phyloP scores from a whole-genome alignment of 2,329 filamentous ascomycete genomes.

The Rugonectria rugulosa region DNA sequence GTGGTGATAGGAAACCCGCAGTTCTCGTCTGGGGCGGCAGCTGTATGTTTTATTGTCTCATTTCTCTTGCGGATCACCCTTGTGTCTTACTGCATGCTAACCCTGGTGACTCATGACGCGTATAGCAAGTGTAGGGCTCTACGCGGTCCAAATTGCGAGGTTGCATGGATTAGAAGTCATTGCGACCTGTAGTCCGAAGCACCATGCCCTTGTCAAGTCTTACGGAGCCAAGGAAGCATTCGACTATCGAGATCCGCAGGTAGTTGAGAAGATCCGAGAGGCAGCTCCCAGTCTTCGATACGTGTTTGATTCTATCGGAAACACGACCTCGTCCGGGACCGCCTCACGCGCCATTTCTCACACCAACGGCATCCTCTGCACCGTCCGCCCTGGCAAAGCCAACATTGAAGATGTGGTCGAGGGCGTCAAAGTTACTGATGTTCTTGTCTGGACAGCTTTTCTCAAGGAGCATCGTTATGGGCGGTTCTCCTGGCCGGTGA shows the following conservation, averaged over 20 bases:
- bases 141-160: constrained; percentile 43
- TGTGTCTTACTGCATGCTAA: too few relatives aligned
- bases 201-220: constrained; percentile 40
- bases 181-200: constrained; percentile 44
- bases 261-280: constrained; percentile 43
- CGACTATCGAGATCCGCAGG: constrained; percentile 49
- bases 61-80: too few relatives aligned
- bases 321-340: constrained; percentile 41
- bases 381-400: constrained; percentile 50
- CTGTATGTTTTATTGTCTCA: constrained; percentile 35
- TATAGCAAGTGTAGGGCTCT: constrained; percentile 29
- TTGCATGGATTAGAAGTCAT: constrained; percentile 41
- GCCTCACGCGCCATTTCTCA: constrained; percentile 39
- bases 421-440: constrained; percentile 47
- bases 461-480: constrained; percentile 49
- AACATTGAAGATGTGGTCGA: constrained; percentile 46
- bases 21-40: constrained; percentile 52
- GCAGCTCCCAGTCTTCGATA: constrained; percentile 43
- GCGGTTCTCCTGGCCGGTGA: constrained; percentile 48
- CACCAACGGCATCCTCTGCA: constrained; percentile 44
- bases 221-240: constrained; percentile 46
- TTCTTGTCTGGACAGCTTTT: constrained; percentile 53
- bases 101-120: constrained; percentile 12
- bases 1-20: constrained; percentile 9
- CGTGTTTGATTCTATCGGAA: constrained; percentile 53